Conservation (phyloP, 2,329 filamentous ascomycete genomes). For the Decorospora gaudefroyi region DNA sequence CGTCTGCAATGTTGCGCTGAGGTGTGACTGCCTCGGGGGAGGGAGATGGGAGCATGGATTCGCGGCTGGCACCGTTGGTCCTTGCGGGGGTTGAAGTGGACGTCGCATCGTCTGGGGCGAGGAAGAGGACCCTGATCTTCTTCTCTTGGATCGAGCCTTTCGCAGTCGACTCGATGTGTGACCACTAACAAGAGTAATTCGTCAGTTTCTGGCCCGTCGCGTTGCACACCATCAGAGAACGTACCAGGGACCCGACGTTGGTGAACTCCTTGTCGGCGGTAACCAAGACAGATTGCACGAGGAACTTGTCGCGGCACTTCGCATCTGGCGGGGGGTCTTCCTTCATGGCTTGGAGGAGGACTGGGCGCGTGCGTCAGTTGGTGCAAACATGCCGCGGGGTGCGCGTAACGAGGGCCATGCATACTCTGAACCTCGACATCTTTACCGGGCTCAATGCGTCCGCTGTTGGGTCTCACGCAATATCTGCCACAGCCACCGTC, state of each 20-base stretch:
- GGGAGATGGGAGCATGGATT: constrained; percentile 55
- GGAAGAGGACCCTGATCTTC: constrained; percentile 92
- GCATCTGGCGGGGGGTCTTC: constrained; percentile 83
- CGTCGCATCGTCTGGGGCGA: constrained; percentile 62
- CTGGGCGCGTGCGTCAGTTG: constrained; percentile 55
- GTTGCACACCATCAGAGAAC: constrained; percentile 38
- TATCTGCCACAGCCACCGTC: constrained; percentile 65
- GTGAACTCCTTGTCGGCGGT: constrained; percentile 80
- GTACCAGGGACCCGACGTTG: constrained; percentile 79
- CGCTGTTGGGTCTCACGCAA: constrained; percentile 95
- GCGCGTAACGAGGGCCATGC: constrained; percentile 31
- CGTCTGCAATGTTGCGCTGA: constrained; percentile 43
- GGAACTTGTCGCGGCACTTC: constrained; percentile 96
- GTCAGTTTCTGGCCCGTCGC: background rate
- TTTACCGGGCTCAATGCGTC: constrained; percentile 87
- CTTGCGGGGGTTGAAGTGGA: constrained; percentile 40
- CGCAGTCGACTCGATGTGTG: constrained; percentile 69
- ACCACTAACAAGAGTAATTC: constrained; percentile 64
- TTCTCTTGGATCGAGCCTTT: constrained; percentile 84
- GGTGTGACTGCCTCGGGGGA: constrained; percentile 57
- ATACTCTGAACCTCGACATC: constrained; percentile 91
- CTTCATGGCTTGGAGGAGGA: constrained; percentile 98
- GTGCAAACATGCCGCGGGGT: constrained; percentile 17
- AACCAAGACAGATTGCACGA: constrained; percentile 89
- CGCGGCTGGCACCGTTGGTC: constrained; percentile 43